phyloP scores from a whole-genome alignment of 2,329 filamentous ascomycete species.

The Thermoascus crustaceus region DNA sequence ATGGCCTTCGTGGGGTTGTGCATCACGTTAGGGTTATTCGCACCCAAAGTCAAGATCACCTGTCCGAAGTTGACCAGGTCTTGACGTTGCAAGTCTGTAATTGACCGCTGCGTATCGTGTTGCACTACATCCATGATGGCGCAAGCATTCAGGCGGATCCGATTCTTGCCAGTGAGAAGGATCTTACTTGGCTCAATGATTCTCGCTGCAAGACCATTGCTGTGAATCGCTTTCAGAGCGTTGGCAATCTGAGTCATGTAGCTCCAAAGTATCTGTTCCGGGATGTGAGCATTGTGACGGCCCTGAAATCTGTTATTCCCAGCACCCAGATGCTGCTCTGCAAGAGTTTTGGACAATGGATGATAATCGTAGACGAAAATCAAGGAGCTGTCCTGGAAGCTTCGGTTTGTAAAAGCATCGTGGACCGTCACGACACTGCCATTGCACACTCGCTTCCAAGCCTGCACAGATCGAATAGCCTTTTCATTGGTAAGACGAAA shows the following conservation, averaged over 20 bases:
- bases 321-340: conserved; percentile 59
- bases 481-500: conserved; percentile 84
- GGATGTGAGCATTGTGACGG: conserved; percentile 44
- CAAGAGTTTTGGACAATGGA: conserved; percentile 79
- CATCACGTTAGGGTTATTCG: conserved; percentile 52
- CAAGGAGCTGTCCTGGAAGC: conserved; percentile 89
- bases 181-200: conserved; percentile 84
- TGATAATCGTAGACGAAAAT: conserved; percentile 93
- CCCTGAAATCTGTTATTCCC: conserved; percentile 34
- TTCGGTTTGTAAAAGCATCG: conserved; percentile 86
- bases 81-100: conserved; percentile 75
- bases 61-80: conserved; percentile 80
- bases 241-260: conserved; percentile 89
- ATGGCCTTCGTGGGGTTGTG: conserved; percentile 61
- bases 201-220: conserved; percentile 69
- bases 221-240: conserved; percentile 78
- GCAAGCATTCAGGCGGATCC: conserved; percentile 80
- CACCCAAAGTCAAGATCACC: conserved; percentile 73
- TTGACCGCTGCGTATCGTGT: conserved; percentile 59
- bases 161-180: conserved; percentile 80
- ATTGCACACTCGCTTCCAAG: conserved; percentile 80
- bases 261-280: conserved; percentile 75
- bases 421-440: conserved; percentile 77
- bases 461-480: conserved; percentile 74
- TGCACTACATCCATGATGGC: conserved; percentile 84